These are phyloP conservation scores for Cerioporus squamosus DNA, from an alignment of 1,284 basidiomycete species.

Conservation along the genomic window DNA sequence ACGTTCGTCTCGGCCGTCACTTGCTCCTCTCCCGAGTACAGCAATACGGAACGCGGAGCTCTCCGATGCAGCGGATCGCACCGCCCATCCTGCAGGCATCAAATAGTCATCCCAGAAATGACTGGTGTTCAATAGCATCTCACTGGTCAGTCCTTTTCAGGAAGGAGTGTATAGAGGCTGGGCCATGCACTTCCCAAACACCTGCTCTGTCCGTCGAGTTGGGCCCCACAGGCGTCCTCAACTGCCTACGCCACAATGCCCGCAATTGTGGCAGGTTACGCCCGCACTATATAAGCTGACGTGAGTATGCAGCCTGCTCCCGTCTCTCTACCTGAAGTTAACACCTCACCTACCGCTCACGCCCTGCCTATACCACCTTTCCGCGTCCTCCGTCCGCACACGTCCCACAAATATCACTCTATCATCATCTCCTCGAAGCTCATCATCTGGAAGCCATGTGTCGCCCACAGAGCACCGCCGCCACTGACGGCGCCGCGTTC, in stretches of 20 bases:
- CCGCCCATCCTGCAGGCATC: neutral
- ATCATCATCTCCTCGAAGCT: too few species aligned
- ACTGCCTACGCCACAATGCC: neutral
- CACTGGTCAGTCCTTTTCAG: neutral
- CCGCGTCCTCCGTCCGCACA: neutral
- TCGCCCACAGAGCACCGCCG: neutral
- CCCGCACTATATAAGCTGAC: neutral
- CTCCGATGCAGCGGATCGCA: neutral
- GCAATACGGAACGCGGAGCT: too few species aligned
- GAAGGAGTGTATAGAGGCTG: neutral
- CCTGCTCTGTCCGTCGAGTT: constrained; percentile 5
- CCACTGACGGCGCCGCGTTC: neutral
- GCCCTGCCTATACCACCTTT: neutral
- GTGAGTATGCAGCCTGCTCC: neutral
- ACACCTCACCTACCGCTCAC: neutral
- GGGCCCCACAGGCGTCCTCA: constrained; percentile 7
- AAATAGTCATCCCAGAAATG: neutral
- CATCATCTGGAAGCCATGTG: neutral
- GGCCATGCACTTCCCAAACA: neutral
- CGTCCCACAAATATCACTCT: too few species aligned
- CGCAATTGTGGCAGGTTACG: neutral
- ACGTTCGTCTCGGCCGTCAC: too few species aligned
- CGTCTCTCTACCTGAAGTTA: neutral
- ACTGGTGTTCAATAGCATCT: neutral
- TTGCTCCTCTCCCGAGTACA: too few species aligned